Conservation (phyloP, 2,329 filamentous ascomycete genomes). For the Aspergillus sp. region DNA sequence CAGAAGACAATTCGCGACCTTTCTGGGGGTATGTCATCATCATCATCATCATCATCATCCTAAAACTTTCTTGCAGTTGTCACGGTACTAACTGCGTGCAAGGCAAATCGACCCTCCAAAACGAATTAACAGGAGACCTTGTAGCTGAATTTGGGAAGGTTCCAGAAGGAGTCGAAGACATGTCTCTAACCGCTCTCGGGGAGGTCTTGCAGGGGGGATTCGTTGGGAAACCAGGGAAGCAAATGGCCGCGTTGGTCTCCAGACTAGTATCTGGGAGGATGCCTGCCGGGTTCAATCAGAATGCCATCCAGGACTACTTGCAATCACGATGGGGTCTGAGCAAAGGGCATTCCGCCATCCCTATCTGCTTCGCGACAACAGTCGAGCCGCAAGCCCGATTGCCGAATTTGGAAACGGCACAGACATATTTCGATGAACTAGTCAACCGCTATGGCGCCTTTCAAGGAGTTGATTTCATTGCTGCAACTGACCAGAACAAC, state of each 20-base stretch:
- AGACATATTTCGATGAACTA: conserved; percentile 23
- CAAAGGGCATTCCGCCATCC: conserved; percentile 19
- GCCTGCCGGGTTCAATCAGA: conserved; percentile 28
- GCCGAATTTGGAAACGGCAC: conserved; percentile 12
- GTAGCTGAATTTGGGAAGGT: conserved; percentile 41
- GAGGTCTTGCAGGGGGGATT: conserved; percentile 29
- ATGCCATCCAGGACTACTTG: conserved; percentile 22
- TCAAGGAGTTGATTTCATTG: conserved; percentile 11
- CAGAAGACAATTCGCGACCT: conserved; percentile 36
- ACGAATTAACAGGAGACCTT: conserved; percentile 47
- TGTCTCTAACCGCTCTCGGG: conserved; percentile 34
- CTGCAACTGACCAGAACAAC: not conserved
- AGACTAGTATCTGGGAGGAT: conserved; percentile 30
- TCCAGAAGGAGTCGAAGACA: conserved; percentile 43
- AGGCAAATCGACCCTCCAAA: conserved; percentile 47
- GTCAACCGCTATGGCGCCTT: conserved; percentile 16
- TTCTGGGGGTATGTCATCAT: conserved; percentile 13
- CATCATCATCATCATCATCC: too few relatives aligned
- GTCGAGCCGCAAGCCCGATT: conserved; percentile 23
- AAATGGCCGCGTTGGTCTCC: conserved; percentile 28
- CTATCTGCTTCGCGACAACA: conserved; percentile 22
- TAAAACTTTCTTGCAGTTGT: not conserved
- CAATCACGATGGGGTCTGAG: conserved; percentile 27
- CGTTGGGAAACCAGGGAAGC: conserved; percentile 32
- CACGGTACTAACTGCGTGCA: conserved; percentile 2